Conservation (phyloP, 805 yeast species). For the Saturnispora mendoncae region DNA sequence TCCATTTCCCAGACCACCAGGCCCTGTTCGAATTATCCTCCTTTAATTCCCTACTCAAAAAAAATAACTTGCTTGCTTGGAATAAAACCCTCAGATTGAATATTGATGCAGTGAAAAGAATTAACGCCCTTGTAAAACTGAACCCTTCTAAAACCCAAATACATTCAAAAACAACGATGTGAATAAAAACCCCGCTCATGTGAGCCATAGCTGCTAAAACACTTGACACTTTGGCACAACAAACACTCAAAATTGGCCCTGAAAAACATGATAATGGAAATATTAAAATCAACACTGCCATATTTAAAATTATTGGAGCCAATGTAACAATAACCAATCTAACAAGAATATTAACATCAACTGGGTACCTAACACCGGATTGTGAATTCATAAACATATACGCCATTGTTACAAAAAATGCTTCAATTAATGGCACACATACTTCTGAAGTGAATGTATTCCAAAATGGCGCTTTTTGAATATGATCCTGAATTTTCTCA, state of each 20-base stretch:
- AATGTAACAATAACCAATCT: constrained; percentile 48
- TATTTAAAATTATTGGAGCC: constrained; percentile 40
- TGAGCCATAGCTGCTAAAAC: constrained; percentile 36
- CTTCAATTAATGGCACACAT: constrained; percentile 59
- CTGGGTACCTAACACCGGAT: constrained; percentile 58
- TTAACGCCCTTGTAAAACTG: constrained; percentile 31
- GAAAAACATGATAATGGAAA: constrained; percentile 31
- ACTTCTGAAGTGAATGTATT: constrained; percentile 77
- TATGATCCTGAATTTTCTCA: constrained; percentile 31
- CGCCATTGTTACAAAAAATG: constrained; percentile 62
- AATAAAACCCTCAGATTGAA: constrained; percentile 31
- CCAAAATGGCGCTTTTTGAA: constrained; percentile 69
- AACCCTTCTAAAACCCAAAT: constrained; percentile 36
- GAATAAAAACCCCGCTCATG: constrained; percentile 27
- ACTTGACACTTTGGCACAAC: constrained; percentile 29
- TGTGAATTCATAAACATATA: constrained; percentile 79
- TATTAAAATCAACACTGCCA: constrained; percentile 25
- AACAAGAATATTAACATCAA: constrained; percentile 47
- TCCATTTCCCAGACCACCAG: constrained; percentile 52
- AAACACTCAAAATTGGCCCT: constrained; percentile 30
- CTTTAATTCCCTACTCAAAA: constrained; percentile 35
- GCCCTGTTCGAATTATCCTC: constrained; percentile 35
- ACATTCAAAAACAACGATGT: constrained; percentile 30
- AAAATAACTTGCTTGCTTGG: constrained; percentile 26
- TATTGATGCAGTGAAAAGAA: constrained; percentile 32